Percentiles rank a stretch among this genome's conserved stretches.
Conservation (phyloP, 495 filamentous ascomycete genomes). For the Massariosphaeria phaeospora region DNA sequence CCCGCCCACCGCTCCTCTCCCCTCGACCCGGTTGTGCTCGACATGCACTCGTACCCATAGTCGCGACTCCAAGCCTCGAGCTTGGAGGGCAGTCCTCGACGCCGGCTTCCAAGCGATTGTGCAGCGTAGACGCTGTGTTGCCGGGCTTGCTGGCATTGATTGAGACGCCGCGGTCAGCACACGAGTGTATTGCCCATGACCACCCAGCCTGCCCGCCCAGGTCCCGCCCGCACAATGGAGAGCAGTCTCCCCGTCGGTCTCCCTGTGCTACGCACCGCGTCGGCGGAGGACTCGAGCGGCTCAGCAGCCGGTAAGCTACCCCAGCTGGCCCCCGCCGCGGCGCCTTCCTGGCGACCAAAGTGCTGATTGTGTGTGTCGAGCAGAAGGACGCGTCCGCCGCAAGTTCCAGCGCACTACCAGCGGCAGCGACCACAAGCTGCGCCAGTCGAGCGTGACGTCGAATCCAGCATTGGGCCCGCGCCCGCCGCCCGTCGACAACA, state of each 20-base stretch:
- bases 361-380: no score
- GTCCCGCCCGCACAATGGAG: constrained; percentile 31
- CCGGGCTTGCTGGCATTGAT: background rate
- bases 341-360: no score
- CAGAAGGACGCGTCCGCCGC: constrained; percentile 38
- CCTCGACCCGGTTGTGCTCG: constrained; percentile 18
- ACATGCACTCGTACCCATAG: constrained; percentile 27
- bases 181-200: constrained; percentile 23
- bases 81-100: constrained; percentile 25
- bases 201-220: constrained; percentile 21
- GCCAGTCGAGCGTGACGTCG: constrained; percentile 17
- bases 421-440: constrained; percentile 27
- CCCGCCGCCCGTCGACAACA: constrained; percentile 23
- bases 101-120: constrained; percentile 1
- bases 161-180: constrained; percentile 14
- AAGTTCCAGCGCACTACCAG: constrained; percentile 34
- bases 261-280: constrained; percentile 15
- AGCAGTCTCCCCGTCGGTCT: constrained; percentile 24
- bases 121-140: background rate
- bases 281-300: constrained; percentile 34
- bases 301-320: constrained; percentile 32
- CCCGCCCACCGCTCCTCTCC: constrained; percentile 7
- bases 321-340: background rate
- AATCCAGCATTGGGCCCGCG: no score
- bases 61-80: constrained; percentile 34